phyloP scores from a whole-genome alignment of 1,139 yeast genomes.

The Hemisphaericaspora lyxosophila region DNA sequence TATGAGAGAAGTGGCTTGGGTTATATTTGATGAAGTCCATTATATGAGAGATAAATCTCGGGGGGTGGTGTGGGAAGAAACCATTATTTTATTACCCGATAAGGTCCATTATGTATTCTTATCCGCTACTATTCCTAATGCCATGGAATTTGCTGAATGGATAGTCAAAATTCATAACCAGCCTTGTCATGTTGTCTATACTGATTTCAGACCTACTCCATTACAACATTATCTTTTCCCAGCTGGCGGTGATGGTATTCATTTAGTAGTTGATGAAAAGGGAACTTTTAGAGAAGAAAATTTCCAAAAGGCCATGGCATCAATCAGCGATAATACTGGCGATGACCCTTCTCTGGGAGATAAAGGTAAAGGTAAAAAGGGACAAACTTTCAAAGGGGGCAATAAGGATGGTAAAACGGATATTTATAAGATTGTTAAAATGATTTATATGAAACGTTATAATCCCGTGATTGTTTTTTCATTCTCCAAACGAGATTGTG shows the following conservation, averaged over 20 bases:
- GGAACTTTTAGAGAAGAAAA: conserved; percentile 95
- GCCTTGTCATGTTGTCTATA: conserved; percentile 98
- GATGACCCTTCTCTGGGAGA: conserved; percentile 72
- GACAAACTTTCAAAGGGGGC: conserved; percentile 89
- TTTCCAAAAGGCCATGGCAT: conserved; percentile 97
- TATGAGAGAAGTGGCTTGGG: conserved; percentile 97
- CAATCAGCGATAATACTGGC: conserved; percentile 77
- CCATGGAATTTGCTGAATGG: conserved; percentile 99
- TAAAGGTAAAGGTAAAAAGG: conserved; percentile 66
- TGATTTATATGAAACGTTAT: conserved; percentile 94
- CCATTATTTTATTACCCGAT: conserved; percentile 90
- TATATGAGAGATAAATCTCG: conserved; percentile 94
- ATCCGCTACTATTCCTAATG: conserved; percentile 97
- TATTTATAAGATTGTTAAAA: conserved; percentile 93
- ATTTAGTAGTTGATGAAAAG: conserved; percentile 95
- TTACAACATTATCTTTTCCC: conserved; percentile 96
- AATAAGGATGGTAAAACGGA: conserved; percentile 83
- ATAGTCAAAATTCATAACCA: conserved; percentile 91
- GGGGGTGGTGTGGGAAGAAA: conserved; percentile 99
- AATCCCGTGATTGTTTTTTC: conserved; percentile 98
- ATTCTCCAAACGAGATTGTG: conserved; percentile 95
- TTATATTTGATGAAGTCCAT: conserved; percentile 93
- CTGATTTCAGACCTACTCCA: conserved; percentile 98
- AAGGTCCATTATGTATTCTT: conserved; percentile 85
- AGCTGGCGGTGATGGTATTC: conserved; percentile 96